Base-by-base conservation (phyloP, 2,329 filamentous ascomycete genomes). In the Esteya vermicola region DNA sequence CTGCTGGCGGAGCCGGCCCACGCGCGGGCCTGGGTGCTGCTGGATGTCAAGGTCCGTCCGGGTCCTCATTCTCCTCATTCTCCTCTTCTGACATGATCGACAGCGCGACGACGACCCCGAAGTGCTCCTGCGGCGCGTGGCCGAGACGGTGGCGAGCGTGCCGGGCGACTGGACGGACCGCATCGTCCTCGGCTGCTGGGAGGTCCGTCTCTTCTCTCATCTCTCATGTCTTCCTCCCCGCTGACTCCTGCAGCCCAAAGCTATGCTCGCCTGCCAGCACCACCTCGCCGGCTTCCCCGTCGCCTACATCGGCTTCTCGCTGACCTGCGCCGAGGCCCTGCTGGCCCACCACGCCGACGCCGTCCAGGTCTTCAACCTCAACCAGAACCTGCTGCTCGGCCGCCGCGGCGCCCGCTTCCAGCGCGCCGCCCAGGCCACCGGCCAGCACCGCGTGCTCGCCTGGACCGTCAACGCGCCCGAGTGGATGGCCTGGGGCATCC, bases 381-480 rank as follows among this genome's bases (percentile, higher is more conserved):
- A 82, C 35, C 76, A 82, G 45, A 67, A 69, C 42, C 61, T 75
- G 18, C 68, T 94, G 38, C 70, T 85, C 43, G 76, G 80, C 1
- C 77, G 77, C 0, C 62, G 74, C 27, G 86, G 86, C 8, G 54
- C 57, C 9, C 60, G 63, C 10, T 91, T 95, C 60, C 58, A 86
- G 14, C 63, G 65, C 12, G 70, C 78, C 40, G 72, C 75, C 21
- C 68, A 68, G 44, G 25, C 68, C 44, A 55, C 61, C 36, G 61
- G 64, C 2, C 61, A 66, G 14, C 69, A 81, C 19, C 68, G 71
- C 4, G 63, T 95, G 5, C 78, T 81, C 50, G 71, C 76, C 1
- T 96, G 89, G 89, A 95, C 88, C 0, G 82, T 94, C 38, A 94
- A 96, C 54, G 71, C 81, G 13, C 70, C 74, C 46, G 65, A 68